Conservation (phyloP, 208 protist genomes). For the Acanthamoeba triangularis region DNA sequence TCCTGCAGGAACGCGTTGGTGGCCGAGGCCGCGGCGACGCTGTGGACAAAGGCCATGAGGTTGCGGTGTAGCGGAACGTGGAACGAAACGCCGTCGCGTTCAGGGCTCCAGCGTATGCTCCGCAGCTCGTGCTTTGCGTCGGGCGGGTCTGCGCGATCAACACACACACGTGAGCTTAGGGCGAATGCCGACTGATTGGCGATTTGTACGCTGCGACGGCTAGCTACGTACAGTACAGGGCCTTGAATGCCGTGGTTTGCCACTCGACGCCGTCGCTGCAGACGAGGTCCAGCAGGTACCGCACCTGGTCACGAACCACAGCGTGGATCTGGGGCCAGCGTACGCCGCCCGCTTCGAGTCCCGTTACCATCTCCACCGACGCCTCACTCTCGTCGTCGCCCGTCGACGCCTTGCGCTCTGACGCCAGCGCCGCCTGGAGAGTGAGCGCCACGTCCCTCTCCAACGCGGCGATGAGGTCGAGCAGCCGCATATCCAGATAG, state of each 20-base stretch:
- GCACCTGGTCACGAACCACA: not conserved
- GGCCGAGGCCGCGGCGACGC: not conserved
- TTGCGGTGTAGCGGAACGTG: constrained; percentile 35
- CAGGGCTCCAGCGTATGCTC: constrained; percentile 4
- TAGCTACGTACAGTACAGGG: not conserved
- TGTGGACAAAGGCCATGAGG: not conserved
- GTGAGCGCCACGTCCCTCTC: not conserved
- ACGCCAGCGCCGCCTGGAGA: not conserved
- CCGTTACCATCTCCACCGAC: not conserved
- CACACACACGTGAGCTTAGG: not conserved
- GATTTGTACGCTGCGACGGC: not conserved
- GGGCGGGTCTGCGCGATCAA: not conserved
- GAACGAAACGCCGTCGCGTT: constrained; percentile 7
- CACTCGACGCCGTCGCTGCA: constrained; percentile 19
- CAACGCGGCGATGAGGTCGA: not conserved
- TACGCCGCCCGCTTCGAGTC: not conserved
- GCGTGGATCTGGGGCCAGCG: constrained; percentile 5
- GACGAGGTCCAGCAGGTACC: not conserved
- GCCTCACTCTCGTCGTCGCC: not conserved
- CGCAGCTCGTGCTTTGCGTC: not conserved
- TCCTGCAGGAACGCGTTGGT: not conserved
- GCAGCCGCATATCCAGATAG: constrained; percentile 18
- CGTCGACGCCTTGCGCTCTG: not conserved
- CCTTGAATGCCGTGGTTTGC: not conserved
- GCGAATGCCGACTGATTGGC: not conserved